A percentile compares a stretch with the other conserved stretches of the same genome.
Evolutionary conservation across 78 protist genomes (phyloP).

Genomic region (slime mould (Dictyostelium discoideum)): dicty_2.7 NC_007090.3:4958501-4959000

Average conservation of each 20-base stretch:
- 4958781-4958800: not conserved
- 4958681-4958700: not conserved
- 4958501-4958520: slow-evolving; percentile 11
- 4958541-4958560: not conserved
- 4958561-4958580: not conserved
- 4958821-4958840: too few species aligned
- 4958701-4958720: not conserved
- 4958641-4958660: slow-evolving; percentile 1
- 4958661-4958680: slow-evolving; percentile 4
- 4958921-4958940: not conserved
- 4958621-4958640: not conserved
- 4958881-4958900: not conserved
- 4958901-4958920: not conserved
- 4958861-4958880: not conserved
- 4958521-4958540: not conserved
- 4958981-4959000: slow-evolving; percentile 1
- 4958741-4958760: slow-evolving; percentile 13
- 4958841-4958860: not conserved
- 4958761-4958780: not conserved
- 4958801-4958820: not conserved
- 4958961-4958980: slow-evolving; percentile 11
- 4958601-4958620: not conserved
- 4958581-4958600: not conserved
- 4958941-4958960: not conserved
- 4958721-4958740: slow-evolving; percentile 5